Percentiles rank a stretch among this genome's conserved stretches.
phyloP scores from a whole-genome alignment of 2,329 filamentous ascomycete species.

The Calonectria honghensis region DNA sequence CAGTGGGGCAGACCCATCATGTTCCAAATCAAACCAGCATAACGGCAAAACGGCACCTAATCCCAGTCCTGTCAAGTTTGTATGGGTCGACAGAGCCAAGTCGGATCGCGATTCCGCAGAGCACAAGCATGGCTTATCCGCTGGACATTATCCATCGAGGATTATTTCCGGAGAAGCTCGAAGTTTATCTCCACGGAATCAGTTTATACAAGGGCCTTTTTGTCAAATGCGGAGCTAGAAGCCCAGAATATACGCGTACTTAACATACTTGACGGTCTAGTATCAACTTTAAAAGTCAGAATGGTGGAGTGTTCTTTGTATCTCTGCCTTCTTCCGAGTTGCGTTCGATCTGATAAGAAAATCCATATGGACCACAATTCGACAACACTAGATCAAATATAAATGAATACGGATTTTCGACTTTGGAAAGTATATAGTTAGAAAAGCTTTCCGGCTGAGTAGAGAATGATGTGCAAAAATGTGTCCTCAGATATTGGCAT shows the following conservation, averaged over 20 bases:
- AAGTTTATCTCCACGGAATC: background rate
- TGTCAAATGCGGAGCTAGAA: background rate
- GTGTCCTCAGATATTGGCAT: too few relatives aligned
- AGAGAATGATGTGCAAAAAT: too few relatives aligned
- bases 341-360: too few relatives aligned
- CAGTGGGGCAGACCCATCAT: constrained; percentile 14
- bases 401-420: too few relatives aligned
- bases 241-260: too few relatives aligned
- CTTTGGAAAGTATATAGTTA: too few relatives aligned
- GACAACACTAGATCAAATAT: too few relatives aligned
- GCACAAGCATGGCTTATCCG: constrained; percentile 7
- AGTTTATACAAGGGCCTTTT: background rate
- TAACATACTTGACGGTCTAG: background rate
- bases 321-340: too few relatives aligned
- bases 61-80: background rate
- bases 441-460: too few relatives aligned
- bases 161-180: background rate
- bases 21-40: background rate
- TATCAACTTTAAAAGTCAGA: background rate
- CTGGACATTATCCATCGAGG: background rate
- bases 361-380: too few relatives aligned
- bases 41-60: constrained; percentile 12
- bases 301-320: background rate
- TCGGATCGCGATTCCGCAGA: background rate
- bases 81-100: constrained; percentile 1